These are phyloP conservation scores for Avena insularis DNA, from an alignment of 176 grass and related monocot species.

Conservation along the genomic window DNA sequence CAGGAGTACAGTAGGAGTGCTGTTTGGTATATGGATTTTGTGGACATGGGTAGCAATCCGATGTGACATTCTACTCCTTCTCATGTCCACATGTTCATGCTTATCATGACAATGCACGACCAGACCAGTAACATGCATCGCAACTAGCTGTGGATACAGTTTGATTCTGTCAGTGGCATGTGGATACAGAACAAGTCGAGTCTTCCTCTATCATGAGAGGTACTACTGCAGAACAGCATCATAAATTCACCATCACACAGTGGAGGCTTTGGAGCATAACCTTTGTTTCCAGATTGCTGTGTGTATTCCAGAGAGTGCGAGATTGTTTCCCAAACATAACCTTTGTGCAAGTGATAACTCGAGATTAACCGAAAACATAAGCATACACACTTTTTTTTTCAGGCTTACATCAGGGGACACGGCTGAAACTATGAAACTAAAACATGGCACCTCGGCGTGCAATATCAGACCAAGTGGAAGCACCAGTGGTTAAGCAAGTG, in stretches of 20 bases:
- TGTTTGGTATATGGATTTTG: not conserved
- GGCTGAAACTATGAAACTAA: not conserved
- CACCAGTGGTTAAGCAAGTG: too few species aligned
- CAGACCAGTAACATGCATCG: not conserved
- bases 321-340: too few species aligned
- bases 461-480: not conserved
- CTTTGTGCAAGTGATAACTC: too few species aligned
- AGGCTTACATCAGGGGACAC: not conserved
- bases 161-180: too few species aligned
- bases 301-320: too few species aligned
- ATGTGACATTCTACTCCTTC: not conserved
- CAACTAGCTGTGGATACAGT: too few species aligned
- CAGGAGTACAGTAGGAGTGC: not conserved
- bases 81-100: not conserved
- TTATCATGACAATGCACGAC: not conserved
- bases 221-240: too few species aligned
- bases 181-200: too few species aligned
- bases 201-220: too few species aligned
- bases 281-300: too few species aligned
- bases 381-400: not conserved
- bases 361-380: not conserved
- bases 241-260: too few species aligned
- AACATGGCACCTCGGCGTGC: not conserved
- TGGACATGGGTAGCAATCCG: not conserved
- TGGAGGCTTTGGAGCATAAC: too few species aligned